Conservation (phyloP, 495 filamentous ascomycete species). For the Collariella sp. region DNA sequence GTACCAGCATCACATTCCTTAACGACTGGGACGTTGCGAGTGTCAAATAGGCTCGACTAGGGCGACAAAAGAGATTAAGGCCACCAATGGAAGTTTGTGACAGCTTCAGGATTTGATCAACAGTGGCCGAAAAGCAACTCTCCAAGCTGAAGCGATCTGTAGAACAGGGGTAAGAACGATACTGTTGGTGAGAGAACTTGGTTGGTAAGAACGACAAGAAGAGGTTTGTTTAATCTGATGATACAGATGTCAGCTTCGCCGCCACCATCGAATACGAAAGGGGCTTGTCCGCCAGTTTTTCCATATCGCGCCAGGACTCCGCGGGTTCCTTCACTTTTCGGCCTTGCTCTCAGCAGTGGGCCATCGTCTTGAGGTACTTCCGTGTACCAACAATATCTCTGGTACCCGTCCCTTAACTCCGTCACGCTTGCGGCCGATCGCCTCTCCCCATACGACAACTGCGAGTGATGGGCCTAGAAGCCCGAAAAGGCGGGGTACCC, state of each 20-base stretch:
- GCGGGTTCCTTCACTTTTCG: neutral
- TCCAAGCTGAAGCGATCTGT: too few species aligned
- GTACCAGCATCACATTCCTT: neutral
- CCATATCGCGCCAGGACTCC: neutral
- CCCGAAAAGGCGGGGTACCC: conserved; percentile 3
- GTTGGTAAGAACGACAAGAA: too few species aligned
- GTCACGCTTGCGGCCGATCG: neutral
- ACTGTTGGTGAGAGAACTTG: too few species aligned
- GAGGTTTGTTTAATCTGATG: too few species aligned
- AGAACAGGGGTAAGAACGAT: too few species aligned
- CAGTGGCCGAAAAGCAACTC: too few species aligned
- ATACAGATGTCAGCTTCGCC: neutral
- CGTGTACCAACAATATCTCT: neutral
- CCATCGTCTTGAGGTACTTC: neutral
- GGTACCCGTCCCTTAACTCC: neutral
- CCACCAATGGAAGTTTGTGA: neutral
- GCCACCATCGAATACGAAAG: neutral
- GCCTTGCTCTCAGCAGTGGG: neutral
- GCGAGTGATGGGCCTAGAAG: neutral
- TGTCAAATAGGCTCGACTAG: neutral
- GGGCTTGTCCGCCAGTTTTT: neutral
- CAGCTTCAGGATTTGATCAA: too few species aligned
- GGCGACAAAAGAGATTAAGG: neutral
- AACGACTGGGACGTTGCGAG: neutral
- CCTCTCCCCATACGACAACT: neutral